A percentile compares a stretch with the other conserved stretches of the same genome.
phyloP scores from a whole-genome alignment of 129 eudicot species.

The Oenanthe sinensis region DNA sequence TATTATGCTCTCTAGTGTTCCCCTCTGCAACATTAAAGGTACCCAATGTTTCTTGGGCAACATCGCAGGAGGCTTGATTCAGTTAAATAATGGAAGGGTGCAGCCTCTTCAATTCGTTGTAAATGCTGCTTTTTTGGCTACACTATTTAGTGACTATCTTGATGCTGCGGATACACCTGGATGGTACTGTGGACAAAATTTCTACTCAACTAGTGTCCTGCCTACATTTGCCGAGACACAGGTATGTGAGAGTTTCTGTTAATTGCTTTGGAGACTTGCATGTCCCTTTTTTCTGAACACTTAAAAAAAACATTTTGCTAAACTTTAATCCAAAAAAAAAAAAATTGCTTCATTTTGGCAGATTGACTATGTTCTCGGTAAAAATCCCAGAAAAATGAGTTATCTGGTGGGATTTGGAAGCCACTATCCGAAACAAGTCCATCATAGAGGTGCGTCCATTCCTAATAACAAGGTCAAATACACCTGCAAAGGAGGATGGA shows the following conservation, averaged over 20 bases:
- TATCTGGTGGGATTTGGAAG: slow-evolving; percentile 35
- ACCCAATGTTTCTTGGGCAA: not conserved
- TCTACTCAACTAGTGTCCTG: slow-evolving; percentile 29
- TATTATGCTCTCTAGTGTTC: not conserved
- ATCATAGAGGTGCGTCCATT: slow-evolving; percentile 37
- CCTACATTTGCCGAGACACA: slow-evolving; percentile 41
- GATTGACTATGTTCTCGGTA: slow-evolving; percentile 33
- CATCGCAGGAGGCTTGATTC: slow-evolving; percentile 42
- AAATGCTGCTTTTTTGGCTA: slow-evolving; percentile 48
- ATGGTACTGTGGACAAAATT: slow-evolving; percentile 45
- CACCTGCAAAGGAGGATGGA: slow-evolving; percentile 42
- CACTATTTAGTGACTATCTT: slow-evolving; percentile 41
- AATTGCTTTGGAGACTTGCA: not conserved
- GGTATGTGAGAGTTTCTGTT: slow-evolving; percentile 11
- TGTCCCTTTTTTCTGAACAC: not conserved
- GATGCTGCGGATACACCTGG: slow-evolving; percentile 43
- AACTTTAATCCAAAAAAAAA: not conserved
- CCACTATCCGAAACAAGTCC: slow-evolving; percentile 31
- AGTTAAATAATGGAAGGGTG: slow-evolving; percentile 39
- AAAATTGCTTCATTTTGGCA: not conserved
- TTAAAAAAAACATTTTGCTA: not conserved
- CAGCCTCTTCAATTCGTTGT: slow-evolving; percentile 49
- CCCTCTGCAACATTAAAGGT: not conserved
- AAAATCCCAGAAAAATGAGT: slow-evolving; percentile 34
- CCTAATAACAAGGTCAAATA: slow-evolving; percentile 34